Conservation (phyloP, 257 asterid genomes). For the Fraxinus quadrangulata region DNA sequence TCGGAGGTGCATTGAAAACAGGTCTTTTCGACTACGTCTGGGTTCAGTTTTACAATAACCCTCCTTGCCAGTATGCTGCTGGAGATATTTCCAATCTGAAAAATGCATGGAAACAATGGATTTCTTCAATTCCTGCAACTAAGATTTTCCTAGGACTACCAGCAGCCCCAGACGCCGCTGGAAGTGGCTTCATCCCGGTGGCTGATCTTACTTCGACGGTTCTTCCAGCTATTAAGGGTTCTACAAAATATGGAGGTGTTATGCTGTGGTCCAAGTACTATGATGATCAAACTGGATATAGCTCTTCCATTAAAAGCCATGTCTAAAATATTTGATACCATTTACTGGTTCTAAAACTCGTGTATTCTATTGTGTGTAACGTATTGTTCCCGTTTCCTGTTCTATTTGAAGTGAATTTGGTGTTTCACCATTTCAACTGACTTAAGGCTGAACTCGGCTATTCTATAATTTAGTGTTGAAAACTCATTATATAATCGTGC, state of each 20-base stretch:
- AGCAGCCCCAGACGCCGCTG: conserved; percentile 65
- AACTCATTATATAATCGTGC: too few relatives aligned
- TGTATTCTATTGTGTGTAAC: not conserved
- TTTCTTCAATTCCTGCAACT: conserved; percentile 42
- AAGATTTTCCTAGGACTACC: conserved; percentile 65
- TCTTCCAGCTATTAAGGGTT: conserved; percentile 57
- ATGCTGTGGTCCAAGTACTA: conserved; percentile 71
- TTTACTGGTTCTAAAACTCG: conserved; percentile 1
- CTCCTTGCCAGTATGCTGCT: conserved; percentile 43
- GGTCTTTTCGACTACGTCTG: conserved; percentile 54
- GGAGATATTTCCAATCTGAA: conserved; percentile 27
- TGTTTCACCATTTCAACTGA: too few relatives aligned
- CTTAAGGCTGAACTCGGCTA: too few relatives aligned
- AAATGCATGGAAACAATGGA: conserved; percentile 48
- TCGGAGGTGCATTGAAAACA: conserved; percentile 41
- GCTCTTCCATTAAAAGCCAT: conserved; percentile 52
- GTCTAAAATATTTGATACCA: conserved; percentile 29
- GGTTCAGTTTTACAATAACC: conserved; percentile 52
- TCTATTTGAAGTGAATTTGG: too few relatives aligned
- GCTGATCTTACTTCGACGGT: conserved; percentile 42
- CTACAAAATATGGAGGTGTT: conserved; percentile 63
- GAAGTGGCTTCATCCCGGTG: conserved; percentile 60
- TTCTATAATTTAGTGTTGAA: too few relatives aligned
- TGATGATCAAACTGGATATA: conserved; percentile 58
- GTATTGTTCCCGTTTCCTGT: too few relatives aligned